Percentiles rank a stretch among this genome's conserved stretches.
These are phyloP conservation scores for Pseudoturritis turrita DNA, from an alignment of 345 rosid species.

Conservation along the genomic window DNA sequence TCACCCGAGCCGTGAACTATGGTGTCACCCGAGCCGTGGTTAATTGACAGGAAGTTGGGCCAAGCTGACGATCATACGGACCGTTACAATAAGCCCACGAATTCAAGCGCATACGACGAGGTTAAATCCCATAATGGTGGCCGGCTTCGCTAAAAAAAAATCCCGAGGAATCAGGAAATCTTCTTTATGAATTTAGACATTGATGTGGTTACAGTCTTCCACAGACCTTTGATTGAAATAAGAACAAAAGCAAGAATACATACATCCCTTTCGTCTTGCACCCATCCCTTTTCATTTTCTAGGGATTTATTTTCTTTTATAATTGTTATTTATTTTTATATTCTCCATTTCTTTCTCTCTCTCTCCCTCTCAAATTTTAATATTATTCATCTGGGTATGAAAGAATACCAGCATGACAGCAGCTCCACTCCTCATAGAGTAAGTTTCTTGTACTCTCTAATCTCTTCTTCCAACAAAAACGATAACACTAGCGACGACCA, in stretches of 20 bases:
- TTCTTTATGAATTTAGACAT: too few species aligned
- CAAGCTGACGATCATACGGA: too few species aligned
- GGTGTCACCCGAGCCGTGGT: too few species aligned
- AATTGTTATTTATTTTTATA: not conserved
- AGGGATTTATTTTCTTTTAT: slow-evolving; percentile 26
- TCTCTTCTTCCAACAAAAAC: slow-evolving; percentile 54
- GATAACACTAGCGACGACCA: slow-evolving; percentile 29
- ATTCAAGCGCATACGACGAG: too few species aligned
- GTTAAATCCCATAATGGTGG: too few species aligned
- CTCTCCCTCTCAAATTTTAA: not conserved
- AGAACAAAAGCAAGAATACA: slow-evolving; percentile 31
- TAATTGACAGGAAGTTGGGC: too few species aligned
- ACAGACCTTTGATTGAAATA: slow-evolving; percentile 35
- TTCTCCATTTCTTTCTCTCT: slow-evolving; percentile 1
- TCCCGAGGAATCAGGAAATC: too few species aligned
- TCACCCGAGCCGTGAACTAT: too few species aligned
- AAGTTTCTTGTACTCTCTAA: slow-evolving; percentile 66
- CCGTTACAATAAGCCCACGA: too few species aligned
- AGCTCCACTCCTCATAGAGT: slow-evolving; percentile 52
- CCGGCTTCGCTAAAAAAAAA: too few species aligned
- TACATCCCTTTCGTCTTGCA: slow-evolving; percentile 19
- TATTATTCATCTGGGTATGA: slow-evolving; percentile 46
- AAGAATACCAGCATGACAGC: slow-evolving; percentile 62
- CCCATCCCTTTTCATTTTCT: slow-evolving; percentile 2
- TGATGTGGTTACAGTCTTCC: slow-evolving; percentile 31